Evolutionary conservation across 495 filamentous ascomycete genomes (phyloP).

Genomic region (Rusavskia elegans): DNA sequence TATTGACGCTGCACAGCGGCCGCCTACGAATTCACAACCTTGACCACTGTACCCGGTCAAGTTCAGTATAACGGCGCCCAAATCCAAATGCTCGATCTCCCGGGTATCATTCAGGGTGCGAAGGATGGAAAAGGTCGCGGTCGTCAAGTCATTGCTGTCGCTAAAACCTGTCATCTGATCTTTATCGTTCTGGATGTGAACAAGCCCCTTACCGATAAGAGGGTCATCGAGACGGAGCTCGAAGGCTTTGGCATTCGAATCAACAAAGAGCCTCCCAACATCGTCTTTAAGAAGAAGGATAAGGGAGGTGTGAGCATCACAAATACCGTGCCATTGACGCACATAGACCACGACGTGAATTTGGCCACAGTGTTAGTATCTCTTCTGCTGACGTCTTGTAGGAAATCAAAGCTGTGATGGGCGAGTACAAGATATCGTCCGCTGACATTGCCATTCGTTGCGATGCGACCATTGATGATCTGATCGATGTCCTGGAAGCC

Average conservation of each 20-base stretch:
- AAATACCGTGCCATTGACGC: conserved; percentile 75
- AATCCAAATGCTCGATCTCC: conserved; percentile 96
- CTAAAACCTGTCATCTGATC: conserved; percentile 96
- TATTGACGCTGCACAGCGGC: conserved; percentile 37
- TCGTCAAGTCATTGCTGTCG: conserved; percentile 95
- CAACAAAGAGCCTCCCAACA: conserved; percentile 95
- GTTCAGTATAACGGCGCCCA: conserved; percentile 94
- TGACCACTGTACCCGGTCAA: conserved; percentile 94
- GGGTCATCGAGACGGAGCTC: conserved; percentile 88
- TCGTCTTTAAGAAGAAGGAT: conserved; percentile 97
- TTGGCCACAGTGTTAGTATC: not conserved
- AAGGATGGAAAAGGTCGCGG: conserved; percentile 98
- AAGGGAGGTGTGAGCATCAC: conserved; percentile 94
- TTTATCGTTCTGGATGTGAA: conserved; percentile 98
- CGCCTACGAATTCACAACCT: conserved; percentile 95
- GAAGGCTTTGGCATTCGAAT: conserved; percentile 96
- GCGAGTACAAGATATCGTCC: conserved; percentile 90
- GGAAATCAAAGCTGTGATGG: conserved; percentile 97
- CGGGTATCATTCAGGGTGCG: conserved; percentile 95
- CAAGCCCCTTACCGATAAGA: conserved; percentile 94
- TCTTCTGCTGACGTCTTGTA: conserved; percentile 18
- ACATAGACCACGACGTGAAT: conserved; percentile 72
- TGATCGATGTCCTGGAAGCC: conserved; percentile 92
- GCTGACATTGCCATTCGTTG: conserved; percentile 96
- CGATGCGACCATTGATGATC: conserved; percentile 79